phyloP scores from a whole-genome alignment of 257 asterid species.

The Jasminum sambac region DNA sequence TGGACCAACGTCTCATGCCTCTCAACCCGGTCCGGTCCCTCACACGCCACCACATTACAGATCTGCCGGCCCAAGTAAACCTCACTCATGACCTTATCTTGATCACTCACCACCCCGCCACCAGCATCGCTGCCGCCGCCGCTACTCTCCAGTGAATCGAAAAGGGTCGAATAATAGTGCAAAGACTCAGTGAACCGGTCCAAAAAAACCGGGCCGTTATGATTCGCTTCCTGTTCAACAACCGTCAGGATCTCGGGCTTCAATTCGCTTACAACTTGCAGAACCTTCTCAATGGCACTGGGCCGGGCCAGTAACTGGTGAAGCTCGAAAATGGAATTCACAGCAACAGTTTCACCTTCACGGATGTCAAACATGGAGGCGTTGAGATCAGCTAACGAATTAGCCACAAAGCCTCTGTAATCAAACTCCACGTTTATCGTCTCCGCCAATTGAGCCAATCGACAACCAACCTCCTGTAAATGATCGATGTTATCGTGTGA shows the following conservation, averaged over 20 bases:
- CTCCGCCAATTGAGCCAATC: conserved; percentile 67
- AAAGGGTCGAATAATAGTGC: conserved; percentile 84
- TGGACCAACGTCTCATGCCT: conserved; percentile 78
- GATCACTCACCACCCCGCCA: conserved; percentile 48
- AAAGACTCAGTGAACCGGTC: conserved; percentile 83
- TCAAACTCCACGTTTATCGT: conserved; percentile 68
- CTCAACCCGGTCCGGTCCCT: conserved; percentile 85
- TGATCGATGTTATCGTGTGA: conserved; percentile 66
- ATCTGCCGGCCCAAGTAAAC: conserved; percentile 82
- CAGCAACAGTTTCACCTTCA: conserved; percentile 72
- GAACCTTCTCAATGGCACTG: conserved; percentile 61
- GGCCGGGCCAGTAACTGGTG: conserved; percentile 70
- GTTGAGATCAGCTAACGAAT: conserved; percentile 69
- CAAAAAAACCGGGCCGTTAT: conserved; percentile 64
- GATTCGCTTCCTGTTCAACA: conserved; percentile 91
- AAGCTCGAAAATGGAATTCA: conserved; percentile 80
- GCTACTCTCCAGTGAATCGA: conserved; percentile 78
- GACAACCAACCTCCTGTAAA: conserved; percentile 76
- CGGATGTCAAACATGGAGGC: conserved; percentile 67
- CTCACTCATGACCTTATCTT: conserved; percentile 86
- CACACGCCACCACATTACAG: conserved; percentile 86
- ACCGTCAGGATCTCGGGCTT: conserved; percentile 74
- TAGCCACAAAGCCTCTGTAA: conserved; percentile 69
- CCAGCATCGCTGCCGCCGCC: conserved; percentile 29
- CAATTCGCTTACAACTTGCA: conserved; percentile 53